phyloP scores from a whole-genome alignment of 1,284 basidiomycete species.

The Boletus semigastroideus region DNA sequence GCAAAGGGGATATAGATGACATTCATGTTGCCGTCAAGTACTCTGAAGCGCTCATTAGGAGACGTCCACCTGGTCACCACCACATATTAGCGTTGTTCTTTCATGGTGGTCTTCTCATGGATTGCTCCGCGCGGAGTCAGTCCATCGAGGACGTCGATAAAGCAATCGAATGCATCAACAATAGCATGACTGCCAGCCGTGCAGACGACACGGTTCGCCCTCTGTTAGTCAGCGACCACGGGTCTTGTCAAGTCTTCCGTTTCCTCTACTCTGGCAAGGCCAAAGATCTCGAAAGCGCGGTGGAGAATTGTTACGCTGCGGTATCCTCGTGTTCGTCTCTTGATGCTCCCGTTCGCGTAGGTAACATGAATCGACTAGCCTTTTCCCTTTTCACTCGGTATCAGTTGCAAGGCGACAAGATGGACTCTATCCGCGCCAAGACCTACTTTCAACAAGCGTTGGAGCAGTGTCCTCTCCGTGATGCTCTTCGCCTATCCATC shows the following conservation, averaged over 20 bases:
- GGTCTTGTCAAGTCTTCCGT: constrained; percentile 11
- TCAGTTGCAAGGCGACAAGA: constrained; percentile 19
- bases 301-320: constrained; percentile 17
- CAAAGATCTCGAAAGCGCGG: constrained; percentile 15
- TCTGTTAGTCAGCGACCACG: constrained; percentile 10
- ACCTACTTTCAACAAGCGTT: constrained; percentile 10
- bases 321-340: constrained; percentile 2
- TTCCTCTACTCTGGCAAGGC: constrained; percentile 10
- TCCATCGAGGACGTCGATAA: constrained; percentile 15
- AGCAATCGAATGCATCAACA: constrained; percentile 12
- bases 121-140: constrained; percentile 11
- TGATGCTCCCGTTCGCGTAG: background rate
- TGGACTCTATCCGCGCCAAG: constrained; percentile 11
- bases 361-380: constrained; percentile 13
- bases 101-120: constrained; percentile 15
- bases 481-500: constrained; percentile 5
- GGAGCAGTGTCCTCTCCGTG: constrained; percentile 4
- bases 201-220: background rate
- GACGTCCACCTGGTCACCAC: constrained; percentile 10
- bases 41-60: constrained; percentile 3
- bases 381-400: constrained; percentile 19
- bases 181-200: constrained; percentile 7
- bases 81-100: constrained; percentile 1
- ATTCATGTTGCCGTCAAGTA: constrained; percentile 16
- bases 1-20: constrained; percentile 13